Conservation (phyloP, 176 grass and related monocot genomes). For the Oryza meridionalis region DNA sequence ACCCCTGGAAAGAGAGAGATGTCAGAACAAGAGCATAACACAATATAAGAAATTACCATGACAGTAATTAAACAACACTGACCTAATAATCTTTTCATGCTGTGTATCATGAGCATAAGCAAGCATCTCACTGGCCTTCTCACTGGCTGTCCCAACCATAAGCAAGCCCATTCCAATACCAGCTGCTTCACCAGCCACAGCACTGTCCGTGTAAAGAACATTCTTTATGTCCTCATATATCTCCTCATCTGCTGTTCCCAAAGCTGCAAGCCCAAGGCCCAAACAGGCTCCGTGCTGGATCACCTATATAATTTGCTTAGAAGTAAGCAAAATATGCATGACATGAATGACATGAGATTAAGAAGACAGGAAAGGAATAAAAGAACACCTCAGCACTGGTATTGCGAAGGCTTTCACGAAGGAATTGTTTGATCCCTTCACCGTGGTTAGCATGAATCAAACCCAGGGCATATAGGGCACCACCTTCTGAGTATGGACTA, state of each 20-base stretch:
- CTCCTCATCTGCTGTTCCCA: conserved; percentile 95
- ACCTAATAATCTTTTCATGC: conserved; percentile 99
- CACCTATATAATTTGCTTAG: conserved; percentile 53
- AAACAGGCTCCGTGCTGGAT: conserved; percentile 98
- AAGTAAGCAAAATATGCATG: conserved; percentile 20
- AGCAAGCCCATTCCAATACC: conserved; percentile 99
- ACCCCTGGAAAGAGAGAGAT: conserved; percentile 57
- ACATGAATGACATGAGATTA: conserved; percentile 1
- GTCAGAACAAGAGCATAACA: conserved; percentile 28
- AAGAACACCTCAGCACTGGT: conserved; percentile 77
- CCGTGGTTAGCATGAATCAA: conserved; percentile 99
- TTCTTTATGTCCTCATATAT: conserved; percentile 96
- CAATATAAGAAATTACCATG: conserved; percentile 4
- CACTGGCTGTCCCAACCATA: conserved; percentile 92
- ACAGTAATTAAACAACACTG: conserved; percentile 41
- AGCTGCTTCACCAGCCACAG: conserved; percentile 96
- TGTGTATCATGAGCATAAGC: conserved; percentile 98
- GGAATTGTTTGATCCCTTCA: conserved; percentile 98
- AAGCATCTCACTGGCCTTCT: conserved; percentile 94
- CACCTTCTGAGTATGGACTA: conserved; percentile 99
- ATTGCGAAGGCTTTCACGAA: conserved; percentile 91
- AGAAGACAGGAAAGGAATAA: conserved; percentile 13
- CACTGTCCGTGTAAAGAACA: conserved; percentile 92
- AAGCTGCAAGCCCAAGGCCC: conserved; percentile 90
- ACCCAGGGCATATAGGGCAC: conserved; percentile 94